Percentiles rank a stretch among this genome's conserved stretches.
Conservation (phyloP, 1,284 basidiomycete species). For the Microbotryum scabiosae region DNA sequence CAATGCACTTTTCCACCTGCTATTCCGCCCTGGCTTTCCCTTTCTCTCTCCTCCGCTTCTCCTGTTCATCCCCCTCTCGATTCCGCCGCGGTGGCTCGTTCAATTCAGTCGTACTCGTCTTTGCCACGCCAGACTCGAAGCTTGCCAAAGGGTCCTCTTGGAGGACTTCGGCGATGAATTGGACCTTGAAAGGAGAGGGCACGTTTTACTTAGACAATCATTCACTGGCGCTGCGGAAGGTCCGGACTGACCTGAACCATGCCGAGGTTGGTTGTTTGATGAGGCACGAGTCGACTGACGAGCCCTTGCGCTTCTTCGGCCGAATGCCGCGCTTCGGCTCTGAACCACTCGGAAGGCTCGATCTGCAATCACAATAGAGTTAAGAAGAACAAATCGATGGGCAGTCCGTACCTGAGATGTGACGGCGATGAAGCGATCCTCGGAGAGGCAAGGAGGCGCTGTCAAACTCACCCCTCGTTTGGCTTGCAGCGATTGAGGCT, state of each 20-base stretch:
- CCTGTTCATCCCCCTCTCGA: too few relatives aligned
- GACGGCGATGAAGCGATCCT: neutral
- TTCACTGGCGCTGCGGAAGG: neutral
- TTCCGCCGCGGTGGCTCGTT: too few relatives aligned
- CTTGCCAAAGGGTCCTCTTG: conserved; percentile 52
- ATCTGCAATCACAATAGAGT: conserved; percentile 30
- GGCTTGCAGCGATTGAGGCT: conserved; percentile 47
- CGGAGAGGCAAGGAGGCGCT: neutral
- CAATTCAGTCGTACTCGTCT: too few relatives aligned
- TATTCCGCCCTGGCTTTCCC: too few relatives aligned
- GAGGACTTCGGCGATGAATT: conserved; percentile 46
- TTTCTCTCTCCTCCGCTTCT: too few relatives aligned
- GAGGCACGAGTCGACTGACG: conserved; percentile 9
- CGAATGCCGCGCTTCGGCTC: conserved; percentile 47
- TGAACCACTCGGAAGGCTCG: conserved; percentile 66
- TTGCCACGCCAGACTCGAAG: conserved; percentile 43
- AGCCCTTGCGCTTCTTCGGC: conserved; percentile 2
- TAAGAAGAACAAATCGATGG: neutral
- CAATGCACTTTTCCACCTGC: too few relatives aligned
- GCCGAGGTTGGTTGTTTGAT: conserved; percentile 9
- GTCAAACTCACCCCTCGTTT: conserved; percentile 43
- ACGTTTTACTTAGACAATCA: too few relatives aligned
- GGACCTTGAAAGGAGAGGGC: conserved; percentile 5
- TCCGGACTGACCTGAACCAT: conserved; percentile 15
- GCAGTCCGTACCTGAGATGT: too few relatives aligned